A percentile compares a stretch with the other conserved stretches of the same genome.
Conservation (phyloP, 176 grass and related monocot species). For the Cenchrus fungigraminus region DNA sequence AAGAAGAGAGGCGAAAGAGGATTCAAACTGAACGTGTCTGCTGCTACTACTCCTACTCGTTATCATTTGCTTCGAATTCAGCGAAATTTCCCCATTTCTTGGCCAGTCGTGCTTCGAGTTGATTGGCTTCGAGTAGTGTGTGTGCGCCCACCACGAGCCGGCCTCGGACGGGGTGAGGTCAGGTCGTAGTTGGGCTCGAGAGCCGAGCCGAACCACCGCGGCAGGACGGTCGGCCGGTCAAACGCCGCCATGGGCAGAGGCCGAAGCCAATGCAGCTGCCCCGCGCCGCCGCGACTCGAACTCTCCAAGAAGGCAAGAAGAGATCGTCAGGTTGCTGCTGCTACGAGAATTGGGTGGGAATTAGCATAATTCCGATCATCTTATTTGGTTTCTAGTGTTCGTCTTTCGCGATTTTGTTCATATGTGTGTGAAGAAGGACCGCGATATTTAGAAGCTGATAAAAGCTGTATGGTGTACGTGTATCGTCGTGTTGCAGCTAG, state of each 20-base stretch:
- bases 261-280: slow-evolving; percentile 1
- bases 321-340: not conserved
- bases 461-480: too few relatives aligned
- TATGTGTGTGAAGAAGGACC: too few relatives aligned
- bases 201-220: slow-evolving; percentile 25
- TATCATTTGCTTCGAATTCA: not conserved
- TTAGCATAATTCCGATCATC: too few relatives aligned
- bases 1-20: too few relatives aligned
- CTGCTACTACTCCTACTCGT: not conserved
- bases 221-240: slow-evolving; percentile 15
- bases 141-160: not conserved
- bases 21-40: not conserved
- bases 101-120: slow-evolving; percentile 32
- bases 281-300: not conserved
- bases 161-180: slow-evolving; percentile 20
- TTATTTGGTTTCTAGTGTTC: too few relatives aligned
- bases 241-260: slow-evolving; percentile 21
- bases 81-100: not conserved
- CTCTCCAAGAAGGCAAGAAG: too few relatives aligned
- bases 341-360: not conserved
- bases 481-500: too few relatives aligned
- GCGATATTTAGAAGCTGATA: too few relatives aligned
- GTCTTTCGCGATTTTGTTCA: too few relatives aligned
- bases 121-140: not conserved
- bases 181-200: slow-evolving; percentile 50